Conservation (phyloP, 108 stramenopile genomes). For the Epithemia pelagica region DNA sequence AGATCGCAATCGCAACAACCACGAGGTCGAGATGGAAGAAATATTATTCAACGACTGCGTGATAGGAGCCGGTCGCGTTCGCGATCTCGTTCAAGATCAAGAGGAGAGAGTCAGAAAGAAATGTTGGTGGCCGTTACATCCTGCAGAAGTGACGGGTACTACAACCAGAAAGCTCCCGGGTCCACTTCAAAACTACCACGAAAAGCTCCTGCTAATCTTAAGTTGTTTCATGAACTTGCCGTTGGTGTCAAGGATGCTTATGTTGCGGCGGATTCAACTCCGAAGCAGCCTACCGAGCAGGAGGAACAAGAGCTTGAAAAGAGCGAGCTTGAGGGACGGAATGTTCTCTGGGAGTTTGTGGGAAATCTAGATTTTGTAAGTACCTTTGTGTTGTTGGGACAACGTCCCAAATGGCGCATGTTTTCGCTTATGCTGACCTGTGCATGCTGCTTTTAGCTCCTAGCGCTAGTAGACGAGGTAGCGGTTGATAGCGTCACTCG, state of each 20-base stretch:
- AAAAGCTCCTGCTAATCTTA: slow-evolving; percentile 70
- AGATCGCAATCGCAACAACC: background rate
- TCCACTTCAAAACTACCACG: slow-evolving; percentile 72
- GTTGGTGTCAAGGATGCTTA: slow-evolving; percentile 86
- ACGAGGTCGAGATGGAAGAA: slow-evolving; percentile 10
- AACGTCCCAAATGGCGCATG: no score
- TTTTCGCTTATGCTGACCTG: background rate
- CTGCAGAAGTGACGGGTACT: slow-evolving; percentile 79
- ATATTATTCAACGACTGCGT: slow-evolving; percentile 18
- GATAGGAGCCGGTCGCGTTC: slow-evolving; percentile 33
- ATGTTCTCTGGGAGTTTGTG: slow-evolving; percentile 68
- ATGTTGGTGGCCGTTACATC: slow-evolving; percentile 81
- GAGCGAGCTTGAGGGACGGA: slow-evolving; percentile 35
- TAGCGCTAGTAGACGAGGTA: slow-evolving; percentile 79
- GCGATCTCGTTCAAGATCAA: slow-evolving; percentile 9
- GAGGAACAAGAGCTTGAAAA: slow-evolving; percentile 13
- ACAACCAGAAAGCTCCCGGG: slow-evolving; percentile 80
- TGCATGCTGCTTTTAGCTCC: slow-evolving; percentile 24
- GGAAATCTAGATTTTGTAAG: slow-evolving; percentile 81
- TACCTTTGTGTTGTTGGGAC: no score
- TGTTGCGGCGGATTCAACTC: slow-evolving; percentile 63
- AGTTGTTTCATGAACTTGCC: slow-evolving; percentile 81
- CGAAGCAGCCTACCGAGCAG: slow-evolving; percentile 32
- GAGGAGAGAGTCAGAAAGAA: slow-evolving; percentile 8
- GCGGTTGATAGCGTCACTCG: slow-evolving; percentile 80